Evolutionary conservation across 257 asterid species (phyloP), one percentile per base, ranked within the genome.

Genomic region (Solanum appendiculatum): DNA sequence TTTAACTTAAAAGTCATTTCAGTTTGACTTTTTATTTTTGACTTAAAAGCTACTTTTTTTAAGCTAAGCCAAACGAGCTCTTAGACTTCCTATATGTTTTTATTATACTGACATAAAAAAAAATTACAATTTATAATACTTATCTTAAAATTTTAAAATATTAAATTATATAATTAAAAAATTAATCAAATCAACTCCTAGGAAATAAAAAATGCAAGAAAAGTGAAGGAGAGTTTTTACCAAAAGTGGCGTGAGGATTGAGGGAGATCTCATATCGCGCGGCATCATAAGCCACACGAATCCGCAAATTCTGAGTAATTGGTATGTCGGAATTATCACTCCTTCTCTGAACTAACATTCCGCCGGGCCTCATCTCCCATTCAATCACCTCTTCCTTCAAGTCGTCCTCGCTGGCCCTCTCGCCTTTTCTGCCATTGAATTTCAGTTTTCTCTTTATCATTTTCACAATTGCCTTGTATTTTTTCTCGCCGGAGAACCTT

Each of bases 291-390:
- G 88, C 91, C 6, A 94, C 94, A 5, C 94, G 91, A 82, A 94
- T 63, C 36, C 92, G 91, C 46, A 93, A 33, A 89, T 88, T 88
- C 0, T 91, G 94, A 78, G 86, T 10, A 18, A 20, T 34, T n/a
- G 73, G 11, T 48, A 40, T 78, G 60, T 60, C 90, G 13, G 89
- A 88, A 85, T 83, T 89, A 25, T 87, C 91, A 54, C 86, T 82
- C 40, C 98, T 84, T 87, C 89, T 91, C 93, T 94, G 98, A 69
- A 94, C 98, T 82, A 94, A 92, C 98, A 94, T 92, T 66, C 98
- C 96, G 14, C 98, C 93, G 2, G 98, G 98, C 29, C 96, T 89
- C 94, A 90, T 87, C 90, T 94, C 98, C 92, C 96, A 94, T 86
- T 90, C 91, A 13, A 91, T 92, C n/a, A 87, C 92, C 23, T 90